phyloP scores from a whole-genome alignment of 140 eudicot genomes.

The Senecio squalidus region DNA sequence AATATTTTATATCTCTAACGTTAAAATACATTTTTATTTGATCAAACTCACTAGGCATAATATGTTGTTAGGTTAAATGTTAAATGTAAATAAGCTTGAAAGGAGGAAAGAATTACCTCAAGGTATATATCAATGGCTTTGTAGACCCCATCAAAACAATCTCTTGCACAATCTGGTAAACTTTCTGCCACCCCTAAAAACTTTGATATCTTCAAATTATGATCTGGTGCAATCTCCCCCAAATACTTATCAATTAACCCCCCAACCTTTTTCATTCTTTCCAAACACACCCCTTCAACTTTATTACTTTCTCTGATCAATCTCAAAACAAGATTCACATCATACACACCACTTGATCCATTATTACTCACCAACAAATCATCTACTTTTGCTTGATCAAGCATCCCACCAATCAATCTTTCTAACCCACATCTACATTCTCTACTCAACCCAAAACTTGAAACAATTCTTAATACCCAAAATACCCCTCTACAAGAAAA shows the following conservation, averaged over 20 bases:
- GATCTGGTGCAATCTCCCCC: constrained; percentile 94
- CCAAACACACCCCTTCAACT: constrained; percentile 33
- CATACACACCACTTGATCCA: constrained; percentile 63
- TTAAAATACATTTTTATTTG: too few species aligned
- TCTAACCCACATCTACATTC: constrained; percentile 58
- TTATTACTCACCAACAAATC: constrained; percentile 60
- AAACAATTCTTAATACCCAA: constrained; percentile 65
- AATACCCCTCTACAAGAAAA: constrained; percentile 83
- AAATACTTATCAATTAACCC: constrained; percentile 65
- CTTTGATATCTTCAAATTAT: constrained; percentile 65
- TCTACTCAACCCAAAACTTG: constrained; percentile 53
- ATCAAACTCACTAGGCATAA: too few species aligned
- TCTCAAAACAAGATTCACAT: constrained; percentile 76
- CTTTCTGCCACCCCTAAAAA: constrained; percentile 83
- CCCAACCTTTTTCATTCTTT: constrained; percentile 69
- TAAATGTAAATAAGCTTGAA: neutral
- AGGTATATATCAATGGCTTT: constrained; percentile 89
- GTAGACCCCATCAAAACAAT: constrained; percentile 83
- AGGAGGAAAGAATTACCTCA: constrained; percentile 45
- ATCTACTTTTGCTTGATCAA: constrained; percentile 80
- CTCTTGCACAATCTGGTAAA: constrained; percentile 76
- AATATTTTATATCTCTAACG: too few species aligned
- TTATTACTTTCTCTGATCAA: constrained; percentile 57
- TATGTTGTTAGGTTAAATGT: too few species aligned
- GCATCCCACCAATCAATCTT: constrained; percentile 67